phyloP scores from a whole-genome alignment of 352 stramenopile genomes.

The Pythium myriotylum region DNA sequence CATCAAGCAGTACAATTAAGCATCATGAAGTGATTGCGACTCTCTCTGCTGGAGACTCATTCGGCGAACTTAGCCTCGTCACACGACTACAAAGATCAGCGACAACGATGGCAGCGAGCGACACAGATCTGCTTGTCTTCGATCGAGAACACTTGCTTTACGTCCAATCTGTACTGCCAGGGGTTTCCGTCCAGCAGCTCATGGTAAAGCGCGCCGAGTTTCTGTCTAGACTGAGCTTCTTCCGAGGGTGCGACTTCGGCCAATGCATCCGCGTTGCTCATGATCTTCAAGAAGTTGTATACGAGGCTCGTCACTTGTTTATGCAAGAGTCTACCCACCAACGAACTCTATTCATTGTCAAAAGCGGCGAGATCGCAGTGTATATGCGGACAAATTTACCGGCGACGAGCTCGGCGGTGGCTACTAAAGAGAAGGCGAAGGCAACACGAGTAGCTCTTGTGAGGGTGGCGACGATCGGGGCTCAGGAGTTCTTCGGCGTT shows the following conservation, averaged over 20 bases:
- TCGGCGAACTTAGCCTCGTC: conserved; percentile 75
- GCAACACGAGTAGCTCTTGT: conserved; percentile 37
- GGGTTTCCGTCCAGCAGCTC: conserved; percentile 65
- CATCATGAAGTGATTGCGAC: conserved; percentile 69
- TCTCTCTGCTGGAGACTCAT: conserved; percentile 64
- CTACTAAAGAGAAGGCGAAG: conserved; percentile 1
- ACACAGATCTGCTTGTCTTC: conserved; percentile 75
- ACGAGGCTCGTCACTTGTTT: conserved; percentile 67
- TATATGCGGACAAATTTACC: conserved; percentile 38
- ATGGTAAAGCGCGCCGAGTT: conserved; percentile 79
- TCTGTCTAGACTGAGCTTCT: conserved; percentile 57
- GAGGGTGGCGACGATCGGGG: conserved; percentile 70
- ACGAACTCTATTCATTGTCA: conserved; percentile 69
- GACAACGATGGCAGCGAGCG: conserved; percentile 58
- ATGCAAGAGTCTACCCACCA: conserved; percentile 49
- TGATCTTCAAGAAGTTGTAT: conserved; percentile 57
- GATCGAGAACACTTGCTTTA: conserved; percentile 55
- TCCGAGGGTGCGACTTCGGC: conserved; percentile 58
- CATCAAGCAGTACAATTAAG: conserved; percentile 33
- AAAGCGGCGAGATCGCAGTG: conserved; percentile 67
- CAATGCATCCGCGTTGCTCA: conserved; percentile 78
- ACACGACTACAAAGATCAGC: conserved; percentile 71
- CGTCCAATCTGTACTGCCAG: conserved; percentile 44
- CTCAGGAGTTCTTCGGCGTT: conserved; percentile 68
- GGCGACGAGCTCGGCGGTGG: not conserved